Conservation (phyloP, 805 yeast genomes). For the Candida vartiovaarae region DNA sequence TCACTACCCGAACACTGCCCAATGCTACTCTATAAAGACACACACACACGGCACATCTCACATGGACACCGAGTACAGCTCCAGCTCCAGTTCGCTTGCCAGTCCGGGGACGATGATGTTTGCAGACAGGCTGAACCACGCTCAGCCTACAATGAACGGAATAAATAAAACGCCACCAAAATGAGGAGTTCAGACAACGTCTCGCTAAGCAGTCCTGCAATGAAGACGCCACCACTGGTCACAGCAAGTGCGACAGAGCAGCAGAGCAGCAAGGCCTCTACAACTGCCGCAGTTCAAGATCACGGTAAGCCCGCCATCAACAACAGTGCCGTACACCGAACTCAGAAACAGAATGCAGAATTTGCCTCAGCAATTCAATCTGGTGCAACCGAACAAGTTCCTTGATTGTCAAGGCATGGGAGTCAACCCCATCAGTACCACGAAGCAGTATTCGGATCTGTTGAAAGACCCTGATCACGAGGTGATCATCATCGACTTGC, state of each 20-base stretch:
- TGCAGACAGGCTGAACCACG: neutral
- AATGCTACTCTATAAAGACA: no score
- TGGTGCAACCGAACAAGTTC: conserved; percentile 8
- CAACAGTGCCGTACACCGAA: conserved; percentile 1
- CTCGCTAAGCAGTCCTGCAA: no score
- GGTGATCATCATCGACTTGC: conserved; percentile 41
- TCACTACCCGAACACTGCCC: no score
- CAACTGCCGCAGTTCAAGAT: conserved; percentile 8
- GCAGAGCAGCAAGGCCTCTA: no score
- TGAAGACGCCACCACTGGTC: no score
- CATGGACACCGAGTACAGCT: neutral
- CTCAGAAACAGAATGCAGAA: conserved; percentile 5
- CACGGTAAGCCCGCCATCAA: conserved; percentile 9
- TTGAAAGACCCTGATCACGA: conserved; percentile 4
- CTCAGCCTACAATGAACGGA: no score
- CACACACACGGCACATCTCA: neutral
- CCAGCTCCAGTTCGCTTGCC: neutral
- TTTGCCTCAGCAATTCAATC: conserved; percentile 10
- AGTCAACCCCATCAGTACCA: conserved; percentile 7
- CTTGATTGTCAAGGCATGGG: conserved; percentile 8
- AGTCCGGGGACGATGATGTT: neutral
- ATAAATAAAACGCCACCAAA: no score
- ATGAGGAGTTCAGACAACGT: no score
- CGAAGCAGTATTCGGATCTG: conserved; percentile 4
- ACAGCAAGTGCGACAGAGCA: no score